Evolutionary conservation across 108 stramenopile species (phyloP).

Genomic region (Nitzschia palea): DNA sequence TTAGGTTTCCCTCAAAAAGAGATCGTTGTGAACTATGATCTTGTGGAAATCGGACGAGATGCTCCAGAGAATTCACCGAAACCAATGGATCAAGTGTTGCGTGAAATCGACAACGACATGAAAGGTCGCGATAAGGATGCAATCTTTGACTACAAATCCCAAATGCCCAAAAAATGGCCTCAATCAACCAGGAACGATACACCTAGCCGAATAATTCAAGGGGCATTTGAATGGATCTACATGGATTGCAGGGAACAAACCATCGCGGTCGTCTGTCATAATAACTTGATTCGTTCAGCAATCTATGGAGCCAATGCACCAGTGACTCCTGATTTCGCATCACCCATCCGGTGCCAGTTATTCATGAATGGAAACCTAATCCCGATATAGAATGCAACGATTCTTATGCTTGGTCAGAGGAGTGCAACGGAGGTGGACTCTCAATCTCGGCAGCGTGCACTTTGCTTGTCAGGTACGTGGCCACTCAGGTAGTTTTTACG

Average conservation of each 20-base stretch:
- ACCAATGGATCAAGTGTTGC: slow-evolving; percentile 17
- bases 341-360: slow-evolving; percentile 14
- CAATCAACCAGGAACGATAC: slow-evolving; percentile 5
- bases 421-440: too few species aligned
- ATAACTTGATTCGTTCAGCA: slow-evolving; percentile 30
- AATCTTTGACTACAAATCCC: slow-evolving; percentile 12
- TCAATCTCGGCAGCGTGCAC: too few species aligned
- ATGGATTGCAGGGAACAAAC: slow-evolving; percentile 7
- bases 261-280: slow-evolving; percentile 46
- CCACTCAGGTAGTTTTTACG: too few species aligned
- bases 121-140: background rate
- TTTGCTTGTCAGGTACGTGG: too few species aligned
- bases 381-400: too few species aligned
- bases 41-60: slow-evolving; percentile 2
- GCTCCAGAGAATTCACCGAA: slow-evolving; percentile 22
- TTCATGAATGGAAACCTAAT: slow-evolving; percentile 12
- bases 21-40: slow-evolving; percentile 28
- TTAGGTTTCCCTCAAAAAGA: slow-evolving; percentile 12
- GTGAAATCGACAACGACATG: slow-evolving; percentile 1
- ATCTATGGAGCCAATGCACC: background rate
- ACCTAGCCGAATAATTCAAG: background rate
- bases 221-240: slow-evolving; percentile 22
- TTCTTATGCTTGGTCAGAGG: too few species aligned
- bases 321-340: background rate
- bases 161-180: slow-evolving; percentile 7